A percentile compares a stretch with the other conserved stretches of the same genome.
These are phyloP conservation scores for Lanmaoa pseudosensibilis DNA, from an alignment of 768 basidiomycete species.

Conservation along the genomic window DNA sequence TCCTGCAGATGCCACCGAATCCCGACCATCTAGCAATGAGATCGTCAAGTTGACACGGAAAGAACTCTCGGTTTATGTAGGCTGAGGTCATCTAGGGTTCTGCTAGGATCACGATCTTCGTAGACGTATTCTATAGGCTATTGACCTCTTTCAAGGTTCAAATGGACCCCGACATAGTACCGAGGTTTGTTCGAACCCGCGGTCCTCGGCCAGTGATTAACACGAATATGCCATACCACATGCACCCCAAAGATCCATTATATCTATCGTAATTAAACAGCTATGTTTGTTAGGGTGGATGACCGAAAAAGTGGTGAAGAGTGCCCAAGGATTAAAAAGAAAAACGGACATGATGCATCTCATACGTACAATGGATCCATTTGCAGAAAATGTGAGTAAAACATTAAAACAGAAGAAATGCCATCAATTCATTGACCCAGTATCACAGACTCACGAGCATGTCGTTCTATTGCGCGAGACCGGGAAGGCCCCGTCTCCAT, in stretches of 20 bases:
- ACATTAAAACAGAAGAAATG: background rate
- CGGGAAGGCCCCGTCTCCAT: constrained; percentile 35
- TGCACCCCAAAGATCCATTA: constrained; percentile 15
- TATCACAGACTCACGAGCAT: constrained; percentile 18
- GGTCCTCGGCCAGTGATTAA: background rate
- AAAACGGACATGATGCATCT: constrained; percentile 5
- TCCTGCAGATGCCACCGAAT: too few species aligned
- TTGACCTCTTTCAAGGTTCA: background rate
- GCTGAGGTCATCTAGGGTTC: too few species aligned
- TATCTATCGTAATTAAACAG: constrained; percentile 24
- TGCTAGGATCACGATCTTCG: too few species aligned
- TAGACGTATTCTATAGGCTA: too few species aligned
- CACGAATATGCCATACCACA: background rate
- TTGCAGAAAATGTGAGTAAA: constrained; percentile 11
- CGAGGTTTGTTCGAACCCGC: background rate
- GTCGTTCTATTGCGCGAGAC: constrained; percentile 32
- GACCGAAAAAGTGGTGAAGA: constrained; percentile 2
- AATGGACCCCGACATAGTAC: background rate
- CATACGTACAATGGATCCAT: constrained; percentile 14
- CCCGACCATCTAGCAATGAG: too few species aligned
- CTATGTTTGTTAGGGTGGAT: constrained; percentile 12
- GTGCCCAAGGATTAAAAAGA: constrained; percentile 4
- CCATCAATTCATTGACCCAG: background rate
- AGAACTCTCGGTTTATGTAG: too few species aligned
- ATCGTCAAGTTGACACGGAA: too few species aligned